A percentile compares a stretch with the other conserved stretches of the same genome.
Conservation (phyloP, 345 rosid species). For the Arabidopsis thaliana region TAIR10.1 NC_003074.8:5953501-5954000, state of each 20-base stretch:
- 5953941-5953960: conserved; percentile 18
- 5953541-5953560: conserved; percentile 81
- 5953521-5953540: conserved; percentile 77
- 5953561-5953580: conserved; percentile 70
- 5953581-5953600: conserved; percentile 73
- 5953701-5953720: background rate
- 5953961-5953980: conserved; percentile 20
- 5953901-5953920: conserved; percentile 14
- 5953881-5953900: conserved; percentile 11
- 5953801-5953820: background rate
- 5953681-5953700: background rate
- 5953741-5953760: background rate
- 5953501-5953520: conserved; percentile 84
- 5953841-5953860: conserved; percentile 3
- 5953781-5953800: conserved; percentile 26
- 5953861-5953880: conserved; percentile 2
- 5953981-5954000: conserved; percentile 34
- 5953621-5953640: conserved; percentile 80
- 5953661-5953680: conserved; percentile 53
- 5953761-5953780: background rate
- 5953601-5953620: conserved; percentile 85
- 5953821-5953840: background rate
- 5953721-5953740: background rate
- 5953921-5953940: conserved; percentile 9
- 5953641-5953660: conserved; percentile 74